Conservation (phyloP, 495 filamentous ascomycete genomes). For the Pyrenula aspistea region DNA sequence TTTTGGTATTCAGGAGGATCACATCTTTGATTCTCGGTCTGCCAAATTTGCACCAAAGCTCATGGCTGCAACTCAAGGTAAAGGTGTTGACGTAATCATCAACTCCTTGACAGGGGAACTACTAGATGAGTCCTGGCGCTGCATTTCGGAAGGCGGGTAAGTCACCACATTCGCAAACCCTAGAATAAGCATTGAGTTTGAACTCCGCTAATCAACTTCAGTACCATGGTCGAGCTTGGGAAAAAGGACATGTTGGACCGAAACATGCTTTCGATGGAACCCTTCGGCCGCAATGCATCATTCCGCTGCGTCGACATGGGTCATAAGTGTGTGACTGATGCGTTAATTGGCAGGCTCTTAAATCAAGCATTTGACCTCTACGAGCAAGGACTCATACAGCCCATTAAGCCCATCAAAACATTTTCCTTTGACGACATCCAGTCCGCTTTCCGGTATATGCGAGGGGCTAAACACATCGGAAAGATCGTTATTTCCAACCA, state of each 20-base stretch:
- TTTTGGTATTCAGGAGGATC: conserved; percentile 27
- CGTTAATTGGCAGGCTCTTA: conserved; percentile 9
- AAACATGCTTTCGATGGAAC: conserved; percentile 9
- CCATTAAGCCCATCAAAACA: conserved; percentile 21
- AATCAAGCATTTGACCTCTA: background rate
- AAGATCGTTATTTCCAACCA: conserved; percentile 40
- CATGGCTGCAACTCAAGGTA: conserved; percentile 25
- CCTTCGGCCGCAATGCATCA: conserved; percentile 5
- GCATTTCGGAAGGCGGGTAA: conserved; percentile 30
- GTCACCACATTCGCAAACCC: too few relatives aligned
- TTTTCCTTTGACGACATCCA: conserved; percentile 30
- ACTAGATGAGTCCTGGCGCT: conserved; percentile 16
- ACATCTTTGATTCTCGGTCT: conserved; percentile 28
- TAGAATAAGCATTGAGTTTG: too few relatives aligned
- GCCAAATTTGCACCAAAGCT: conserved; percentile 36
- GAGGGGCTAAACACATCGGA: conserved; percentile 36
- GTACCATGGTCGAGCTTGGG: conserved; percentile 34
- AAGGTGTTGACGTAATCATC: conserved; percentile 40
- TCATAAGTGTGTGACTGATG: conserved; percentile 16
- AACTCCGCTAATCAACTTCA: too few relatives aligned
- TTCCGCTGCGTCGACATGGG: background rate
- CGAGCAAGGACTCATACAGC: conserved; percentile 1
- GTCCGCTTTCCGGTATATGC: conserved; percentile 32
- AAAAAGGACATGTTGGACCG: conserved; percentile 20
- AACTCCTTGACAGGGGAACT: conserved; percentile 31